These are phyloP conservation scores for Mycena sanguinolenta DNA, from an alignment of 768 basidiomycete genomes.

Conservation along the genomic window DNA sequence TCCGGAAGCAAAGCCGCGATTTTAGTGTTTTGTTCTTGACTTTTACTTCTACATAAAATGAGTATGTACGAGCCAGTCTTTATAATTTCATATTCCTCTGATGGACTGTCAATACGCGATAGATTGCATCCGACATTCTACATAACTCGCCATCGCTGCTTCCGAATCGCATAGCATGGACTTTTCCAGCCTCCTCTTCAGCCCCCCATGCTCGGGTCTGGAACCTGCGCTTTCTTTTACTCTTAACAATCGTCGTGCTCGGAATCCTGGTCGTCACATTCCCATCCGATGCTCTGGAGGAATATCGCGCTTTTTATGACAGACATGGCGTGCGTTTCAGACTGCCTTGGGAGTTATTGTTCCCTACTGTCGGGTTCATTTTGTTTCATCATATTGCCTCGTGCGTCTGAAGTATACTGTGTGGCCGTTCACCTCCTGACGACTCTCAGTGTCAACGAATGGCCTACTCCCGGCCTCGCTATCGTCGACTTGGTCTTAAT, in stretches of 20 bases:
- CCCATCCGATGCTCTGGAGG: too few species aligned
- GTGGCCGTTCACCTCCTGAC: neutral
- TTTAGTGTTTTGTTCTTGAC: too few species aligned
- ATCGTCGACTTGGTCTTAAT: neutral
- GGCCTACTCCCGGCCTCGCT: constrained; percentile 2
- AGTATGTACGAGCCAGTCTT: too few species aligned
- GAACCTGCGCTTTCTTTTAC: constrained; percentile 1
- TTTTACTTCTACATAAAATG: too few species aligned
- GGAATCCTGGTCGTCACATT: neutral
- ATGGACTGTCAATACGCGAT: too few species aligned
- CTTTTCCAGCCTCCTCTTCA: neutral
- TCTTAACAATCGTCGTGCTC: neutral
- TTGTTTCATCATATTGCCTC: neutral
- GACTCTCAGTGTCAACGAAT: neutral
- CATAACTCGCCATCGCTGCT: neutral
- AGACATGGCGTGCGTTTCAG: too few species aligned
- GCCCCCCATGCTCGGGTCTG: neutral
- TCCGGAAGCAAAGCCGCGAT: too few species aligned
- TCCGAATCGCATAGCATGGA: neutral
- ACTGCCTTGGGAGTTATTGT: neutral
- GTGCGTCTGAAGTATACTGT: neutral
- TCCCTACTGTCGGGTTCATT: constrained; percentile 1
- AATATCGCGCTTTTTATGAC: neutral
- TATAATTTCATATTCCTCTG: too few species aligned
- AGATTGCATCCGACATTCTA: too few species aligned